A percentile compares a stretch with the other conserved stretches of the same genome.
phyloP scores from a whole-genome alignment of 768 basidiomycete species.

The Leccinum aurantiacum region DNA sequence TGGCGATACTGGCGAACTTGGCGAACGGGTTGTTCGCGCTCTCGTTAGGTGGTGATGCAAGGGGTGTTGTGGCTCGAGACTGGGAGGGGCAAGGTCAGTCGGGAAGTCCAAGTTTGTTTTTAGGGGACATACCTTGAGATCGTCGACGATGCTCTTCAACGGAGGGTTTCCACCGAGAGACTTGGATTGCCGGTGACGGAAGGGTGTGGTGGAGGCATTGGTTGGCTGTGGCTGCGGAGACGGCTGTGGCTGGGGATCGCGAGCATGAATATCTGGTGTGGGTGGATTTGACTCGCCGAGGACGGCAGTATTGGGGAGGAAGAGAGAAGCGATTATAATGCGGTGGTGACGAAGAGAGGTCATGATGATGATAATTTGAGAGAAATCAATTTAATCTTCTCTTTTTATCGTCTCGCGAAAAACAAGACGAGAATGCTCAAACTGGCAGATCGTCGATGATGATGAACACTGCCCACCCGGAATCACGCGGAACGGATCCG shows the following conservation, averaged over 20 bases:
- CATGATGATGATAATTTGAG: conserved; percentile 39
- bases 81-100: conserved; percentile 4
- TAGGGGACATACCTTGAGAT: conserved; percentile 54
- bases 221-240: not conserved
- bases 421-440: not conserved
- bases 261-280: conserved; percentile 43
- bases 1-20: conserved; percentile 42
- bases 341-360: conserved; percentile 71
- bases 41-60: conserved; percentile 46
- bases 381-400: not conserved
- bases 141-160: conserved; percentile 75
- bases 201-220: conserved; percentile 9
- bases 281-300: conserved; percentile 53
- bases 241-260: conserved; percentile 15
- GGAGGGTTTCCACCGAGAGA: conserved; percentile 33
- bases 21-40: conserved; percentile 60
- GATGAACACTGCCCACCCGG: not conserved
- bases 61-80: conserved; percentile 45
- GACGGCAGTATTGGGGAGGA: conserved; percentile 73
- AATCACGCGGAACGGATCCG: conserved; percentile 12
- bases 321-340: conserved; percentile 79
- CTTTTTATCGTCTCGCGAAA: not conserved
- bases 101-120: not conserved
- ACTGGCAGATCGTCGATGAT: not conserved
- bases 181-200: conserved; percentile 19